Evolutionary conservation across 164 flowering plant genomes (phyloP).

Genomic region (Nelumbo lutea): DNA sequence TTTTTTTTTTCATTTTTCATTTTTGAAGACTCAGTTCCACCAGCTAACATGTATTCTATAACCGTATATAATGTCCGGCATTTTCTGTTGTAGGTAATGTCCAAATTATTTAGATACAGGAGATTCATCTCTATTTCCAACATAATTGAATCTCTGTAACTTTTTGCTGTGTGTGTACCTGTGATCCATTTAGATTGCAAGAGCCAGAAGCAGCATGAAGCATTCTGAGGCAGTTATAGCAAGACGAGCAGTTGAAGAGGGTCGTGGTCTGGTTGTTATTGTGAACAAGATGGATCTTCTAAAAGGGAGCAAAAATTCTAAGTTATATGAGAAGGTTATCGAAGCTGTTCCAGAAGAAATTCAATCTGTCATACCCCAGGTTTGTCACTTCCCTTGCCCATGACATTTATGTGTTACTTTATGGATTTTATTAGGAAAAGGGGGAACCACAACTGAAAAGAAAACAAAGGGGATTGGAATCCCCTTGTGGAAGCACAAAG

Average conservation of each 20-base stretch:
- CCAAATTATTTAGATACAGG: too few species aligned
- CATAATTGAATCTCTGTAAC: background rate
- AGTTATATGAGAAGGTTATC: slow-evolving; percentile 50
- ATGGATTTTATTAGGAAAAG: too few species aligned
- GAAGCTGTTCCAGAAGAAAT: slow-evolving; percentile 88
- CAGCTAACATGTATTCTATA: too few species aligned
- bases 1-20: too few species aligned
- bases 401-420: background rate
- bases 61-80: too few species aligned
- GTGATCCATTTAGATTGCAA: slow-evolving; percentile 51
- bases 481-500: too few species aligned
- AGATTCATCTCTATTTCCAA: background rate
- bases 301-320: slow-evolving; percentile 45
- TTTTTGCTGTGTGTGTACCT: background rate
- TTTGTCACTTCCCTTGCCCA: slow-evolving; percentile 21
- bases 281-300: slow-evolving; percentile 97
- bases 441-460: too few species aligned
- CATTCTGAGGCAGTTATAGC: slow-evolving; percentile 96
- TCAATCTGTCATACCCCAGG: slow-evolving; percentile 92
- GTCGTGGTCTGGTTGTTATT: slow-evolving; percentile 84
- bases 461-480: too few species aligned
- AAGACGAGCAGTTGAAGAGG: slow-evolving; percentile 93
- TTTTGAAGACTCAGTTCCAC: too few species aligned
- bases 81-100: too few species aligned
- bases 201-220: slow-evolving; percentile 70